Percentiles rank a stretch among this genome's conserved stretches.
phyloP scores from a whole-genome alignment of 306 rosid species.

The Lathyrus sativus region DNA sequence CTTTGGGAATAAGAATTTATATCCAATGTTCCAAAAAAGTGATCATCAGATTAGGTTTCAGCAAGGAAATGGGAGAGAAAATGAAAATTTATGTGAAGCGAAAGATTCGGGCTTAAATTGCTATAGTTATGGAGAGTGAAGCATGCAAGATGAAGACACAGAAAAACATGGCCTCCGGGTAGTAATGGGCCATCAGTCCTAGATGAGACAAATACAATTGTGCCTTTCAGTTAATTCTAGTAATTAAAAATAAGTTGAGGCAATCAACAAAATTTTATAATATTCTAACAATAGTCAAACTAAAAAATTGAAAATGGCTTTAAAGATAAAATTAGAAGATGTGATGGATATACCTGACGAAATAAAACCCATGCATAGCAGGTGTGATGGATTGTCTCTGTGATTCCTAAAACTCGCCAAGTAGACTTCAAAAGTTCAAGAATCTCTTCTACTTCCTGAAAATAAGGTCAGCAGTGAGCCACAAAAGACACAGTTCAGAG shows the following conservation, averaged over 20 bases:
- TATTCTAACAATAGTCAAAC: conserved; percentile 20
- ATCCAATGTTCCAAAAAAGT: neutral
- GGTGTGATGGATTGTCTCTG: conserved; percentile 92
- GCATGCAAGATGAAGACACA: conserved; percentile 9
- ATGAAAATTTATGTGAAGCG: neutral
- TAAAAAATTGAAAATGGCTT: conserved; percentile 14
- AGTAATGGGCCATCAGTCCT: neutral
- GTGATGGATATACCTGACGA: conserved; percentile 71
- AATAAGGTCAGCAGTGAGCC: conserved; percentile 40
- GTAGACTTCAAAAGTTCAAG: conserved; percentile 96
- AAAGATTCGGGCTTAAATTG: neutral
- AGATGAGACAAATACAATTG: neutral
- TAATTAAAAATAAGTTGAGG: conserved; percentile 13
- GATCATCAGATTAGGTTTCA: neutral
- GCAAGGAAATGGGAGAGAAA: neutral
- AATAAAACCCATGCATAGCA: conserved; percentile 96
- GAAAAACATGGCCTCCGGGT: neutral
- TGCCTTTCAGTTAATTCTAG: neutral
- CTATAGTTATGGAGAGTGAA: neutral
- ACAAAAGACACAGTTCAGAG: conserved; percentile 31
- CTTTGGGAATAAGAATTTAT: neutral
- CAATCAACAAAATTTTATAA: conserved; percentile 22
- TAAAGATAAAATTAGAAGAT: conserved; percentile 23
- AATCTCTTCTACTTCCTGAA: conserved; percentile 93
- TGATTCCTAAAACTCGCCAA: conserved; percentile 97